Conservation (phyloP, 2,329 filamentous ascomycete species). For the Cyclaneusma minus region DNA sequence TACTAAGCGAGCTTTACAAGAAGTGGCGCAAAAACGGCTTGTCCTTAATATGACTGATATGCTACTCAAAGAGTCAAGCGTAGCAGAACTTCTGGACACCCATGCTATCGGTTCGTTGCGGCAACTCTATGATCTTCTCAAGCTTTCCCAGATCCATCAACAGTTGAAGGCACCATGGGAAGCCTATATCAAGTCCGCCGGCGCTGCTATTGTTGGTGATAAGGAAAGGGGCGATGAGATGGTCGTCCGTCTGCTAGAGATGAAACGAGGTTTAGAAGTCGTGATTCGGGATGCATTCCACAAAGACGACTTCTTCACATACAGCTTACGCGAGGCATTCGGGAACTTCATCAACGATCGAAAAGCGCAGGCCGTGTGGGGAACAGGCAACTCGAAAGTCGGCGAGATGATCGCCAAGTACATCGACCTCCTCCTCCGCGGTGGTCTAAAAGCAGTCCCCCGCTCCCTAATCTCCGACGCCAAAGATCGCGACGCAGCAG, state of each 20-base stretch:
- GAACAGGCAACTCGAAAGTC: constrained; percentile 78
- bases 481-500: constrained; percentile 39
- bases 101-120: constrained; percentile 56
- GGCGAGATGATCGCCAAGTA: constrained; percentile 99
- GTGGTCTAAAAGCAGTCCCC: constrained; percentile 72
- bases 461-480: constrained; percentile 47
- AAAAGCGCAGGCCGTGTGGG: constrained; percentile 56
- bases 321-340: constrained; percentile 73
- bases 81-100: constrained; percentile 59
- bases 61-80: constrained; percentile 47
- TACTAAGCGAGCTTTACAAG: constrained; percentile 64
- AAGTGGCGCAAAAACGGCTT: constrained; percentile 56
- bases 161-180: constrained; percentile 60
- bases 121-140: constrained; percentile 63
- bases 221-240: constrained; percentile 67
- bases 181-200: constrained; percentile 62
- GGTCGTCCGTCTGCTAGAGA: constrained; percentile 65
- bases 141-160: constrained; percentile 53
- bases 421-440: constrained; percentile 75
- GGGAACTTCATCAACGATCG: constrained; percentile 82
- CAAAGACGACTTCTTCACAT: constrained; percentile 60
- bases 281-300: constrained; percentile 65
- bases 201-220: constrained; percentile 65
- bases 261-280: constrained; percentile 66
- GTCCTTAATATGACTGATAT: constrained; percentile 52